Base-by-base conservation (phyloP, 2,329 filamentous ascomycete species). In the Sporothrix luriei region DNA sequence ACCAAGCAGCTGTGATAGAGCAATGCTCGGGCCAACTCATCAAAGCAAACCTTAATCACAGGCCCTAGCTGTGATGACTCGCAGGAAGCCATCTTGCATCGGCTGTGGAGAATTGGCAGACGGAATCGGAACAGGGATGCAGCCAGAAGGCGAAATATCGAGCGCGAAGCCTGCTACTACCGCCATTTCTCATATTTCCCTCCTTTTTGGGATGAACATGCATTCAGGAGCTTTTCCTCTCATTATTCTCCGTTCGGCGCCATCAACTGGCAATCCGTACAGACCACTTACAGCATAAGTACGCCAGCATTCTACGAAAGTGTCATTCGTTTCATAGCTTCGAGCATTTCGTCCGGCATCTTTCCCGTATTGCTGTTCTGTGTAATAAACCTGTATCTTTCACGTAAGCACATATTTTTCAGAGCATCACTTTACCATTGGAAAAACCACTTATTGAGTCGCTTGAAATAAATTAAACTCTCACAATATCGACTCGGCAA, bases 401-500 rank as follows among this genome's bases (percentile, higher is more conserved):
- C 11, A 11, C 11, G 16, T 16, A 5, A 19, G 5, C 13, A 48
- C 2, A 46, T 16, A 48, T 48, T 48, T 48, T 6, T 4, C 4
- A 48, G 13, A 48, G 13, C 14, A 6, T 14, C 43, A 48, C 13
- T 4, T 16, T 19, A 14, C 4, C 5, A 46, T 16, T 33, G 4
- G 33, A 33, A 33, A 48, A 48, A 5, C 55, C 33, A 43, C 5
- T 24, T 21, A 61, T 24, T 43, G 4, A 10, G 19, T 61, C 55
- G 55, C 55, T 43, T 43, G 55, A 61, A 19, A 43, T 24, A 61
- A 40, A 43, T 61, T 61, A 61, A 40, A 61, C 5, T 19, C 21
- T n/a, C 55, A 55, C 19, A 43, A 43, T 61, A 61, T 43, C 55
- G 55, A 59, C n/a, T 61, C 55, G 55, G 55, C 55, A 61, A 21